These are phyloP conservation scores for Scutellaria galericulata DNA, from an alignment of 257 asterid species.

Conservation along the genomic window DNA sequence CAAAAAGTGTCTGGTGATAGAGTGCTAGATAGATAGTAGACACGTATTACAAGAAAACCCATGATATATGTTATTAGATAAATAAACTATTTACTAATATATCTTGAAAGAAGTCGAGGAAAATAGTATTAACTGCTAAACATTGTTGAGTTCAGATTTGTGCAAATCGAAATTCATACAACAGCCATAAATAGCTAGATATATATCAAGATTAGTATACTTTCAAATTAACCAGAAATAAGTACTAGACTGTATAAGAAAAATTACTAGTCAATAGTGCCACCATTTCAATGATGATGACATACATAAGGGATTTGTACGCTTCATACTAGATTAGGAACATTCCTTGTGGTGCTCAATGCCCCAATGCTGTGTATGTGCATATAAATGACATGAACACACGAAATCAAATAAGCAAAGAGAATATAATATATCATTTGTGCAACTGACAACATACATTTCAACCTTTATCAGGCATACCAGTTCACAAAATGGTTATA, in stretches of 20 bases:
- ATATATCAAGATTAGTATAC: constrained; percentile 21
- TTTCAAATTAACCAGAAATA: constrained; percentile 23
- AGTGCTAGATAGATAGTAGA: constrained; percentile 87
- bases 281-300: constrained; percentile 27
- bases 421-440: constrained; percentile 16
- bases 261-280: constrained; percentile 5
- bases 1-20: constrained; percentile 83
- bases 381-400: constrained; percentile 8
- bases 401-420: constrained; percentile 12
- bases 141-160: constrained; percentile 31
- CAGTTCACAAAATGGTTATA: background rate
- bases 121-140: constrained; percentile 21
- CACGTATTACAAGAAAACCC: constrained; percentile 57
- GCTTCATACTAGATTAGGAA: constrained; percentile 11
- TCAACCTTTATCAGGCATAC: constrained; percentile 9
- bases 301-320: constrained; percentile 8
- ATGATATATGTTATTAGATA: constrained; percentile 48
- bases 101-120: constrained; percentile 33
- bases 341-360: background rate
- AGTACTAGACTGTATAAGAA: constrained; percentile 28
- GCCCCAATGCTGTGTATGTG: background rate
- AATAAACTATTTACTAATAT: constrained; percentile 40
- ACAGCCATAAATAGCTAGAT: constrained; percentile 31
- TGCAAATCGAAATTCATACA: constrained; percentile 8
- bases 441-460: background rate